phyloP scores from a whole-genome alignment of 768 basidiomycete genomes.

The Agrocybe pediades region DNA sequence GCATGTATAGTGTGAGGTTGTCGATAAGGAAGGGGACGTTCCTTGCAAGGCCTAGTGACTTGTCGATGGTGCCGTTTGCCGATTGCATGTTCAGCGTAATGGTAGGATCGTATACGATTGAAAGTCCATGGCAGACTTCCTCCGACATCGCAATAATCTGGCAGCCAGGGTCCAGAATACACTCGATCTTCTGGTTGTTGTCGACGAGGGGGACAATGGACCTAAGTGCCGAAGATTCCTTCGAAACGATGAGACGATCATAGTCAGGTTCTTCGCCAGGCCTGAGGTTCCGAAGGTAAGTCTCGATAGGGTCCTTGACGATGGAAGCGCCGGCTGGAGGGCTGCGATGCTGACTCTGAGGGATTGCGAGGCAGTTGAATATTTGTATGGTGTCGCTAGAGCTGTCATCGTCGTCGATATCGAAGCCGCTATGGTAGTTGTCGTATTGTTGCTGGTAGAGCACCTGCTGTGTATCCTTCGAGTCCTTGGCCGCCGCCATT shows the following conservation, averaged over 20 bases:
- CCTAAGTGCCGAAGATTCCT: not conserved
- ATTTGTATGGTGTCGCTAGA: too few species aligned
- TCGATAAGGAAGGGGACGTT: constrained; percentile 25
- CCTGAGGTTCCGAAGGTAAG: not conserved
- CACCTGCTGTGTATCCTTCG: too few species aligned
- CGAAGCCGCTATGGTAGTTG: too few species aligned
- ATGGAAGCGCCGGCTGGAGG: too few species aligned
- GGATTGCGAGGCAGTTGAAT: too few species aligned
- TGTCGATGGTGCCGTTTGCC: constrained; percentile 20
- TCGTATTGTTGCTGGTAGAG: too few species aligned
- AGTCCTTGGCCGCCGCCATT: too few species aligned
- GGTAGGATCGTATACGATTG: constrained; percentile 15
- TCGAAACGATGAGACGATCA: not conserved
- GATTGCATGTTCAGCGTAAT: constrained; percentile 23
- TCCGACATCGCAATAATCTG: constrained; percentile 10
- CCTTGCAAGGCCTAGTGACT: constrained; percentile 19
- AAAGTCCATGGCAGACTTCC: constrained; percentile 5
- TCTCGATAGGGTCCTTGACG: not conserved
- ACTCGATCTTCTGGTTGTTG: constrained; percentile 1
- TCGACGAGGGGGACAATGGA: not conserved
- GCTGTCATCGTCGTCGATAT: too few species aligned
- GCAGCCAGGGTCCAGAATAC: constrained; percentile 7
- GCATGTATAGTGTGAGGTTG: constrained; percentile 22
- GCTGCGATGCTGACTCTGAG: too few species aligned
- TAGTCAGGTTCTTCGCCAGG: not conserved